Base-by-base conservation (phyloP, 1,139 yeast genomes). In the Candida tropicalis region DNA sequence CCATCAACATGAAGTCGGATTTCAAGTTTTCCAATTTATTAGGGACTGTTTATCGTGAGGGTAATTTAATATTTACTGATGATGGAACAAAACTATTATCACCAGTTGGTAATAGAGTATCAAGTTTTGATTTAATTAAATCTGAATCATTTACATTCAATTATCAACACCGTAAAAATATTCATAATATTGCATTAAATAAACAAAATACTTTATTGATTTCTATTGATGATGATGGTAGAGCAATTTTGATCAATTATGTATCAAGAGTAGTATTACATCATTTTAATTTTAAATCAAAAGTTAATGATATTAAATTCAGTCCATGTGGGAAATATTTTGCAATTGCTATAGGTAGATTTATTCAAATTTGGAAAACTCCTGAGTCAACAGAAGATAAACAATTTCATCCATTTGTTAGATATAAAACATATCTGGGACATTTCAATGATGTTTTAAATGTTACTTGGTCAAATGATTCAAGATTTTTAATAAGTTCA, bases 321-420 rank as follows among this genome's bases (percentile, higher is more conserved):
- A 83, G 97, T 45, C 96, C 97, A 2, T 90, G 89, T 65, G 98
- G 99, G 2, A 75, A 73, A 38, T 80, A 82, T 57, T 90, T 95
- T 66, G 97, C 97, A 10, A 78, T 90, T 33, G 96, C 96, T 2
- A 73, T 83, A 31, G 91, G 88, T 5, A 71, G 96, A 54, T 85
- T 87, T 47, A 69, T 93, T 20, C 98, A 95, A 61, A 87, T 93
- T 10, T 93, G 99, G 99, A 84, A 81, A 56, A 89, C 98, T 1
- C 98, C 98, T 0, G 83, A 81, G 41, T 73, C 75, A 28, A 68
- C 81, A 2, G 87, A 84, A 54, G 84, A 79, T 50, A 74, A 96
- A 51, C 97, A 90, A 61, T 93, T 95, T 75, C 95, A 97, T 1
- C 99, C 99, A 12, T 95, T 93, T 66, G 87, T 93, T 33, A 84